Conservation (phyloP, 108 stramenopile genomes). For the Asterionellopsis glacialis region DNA sequence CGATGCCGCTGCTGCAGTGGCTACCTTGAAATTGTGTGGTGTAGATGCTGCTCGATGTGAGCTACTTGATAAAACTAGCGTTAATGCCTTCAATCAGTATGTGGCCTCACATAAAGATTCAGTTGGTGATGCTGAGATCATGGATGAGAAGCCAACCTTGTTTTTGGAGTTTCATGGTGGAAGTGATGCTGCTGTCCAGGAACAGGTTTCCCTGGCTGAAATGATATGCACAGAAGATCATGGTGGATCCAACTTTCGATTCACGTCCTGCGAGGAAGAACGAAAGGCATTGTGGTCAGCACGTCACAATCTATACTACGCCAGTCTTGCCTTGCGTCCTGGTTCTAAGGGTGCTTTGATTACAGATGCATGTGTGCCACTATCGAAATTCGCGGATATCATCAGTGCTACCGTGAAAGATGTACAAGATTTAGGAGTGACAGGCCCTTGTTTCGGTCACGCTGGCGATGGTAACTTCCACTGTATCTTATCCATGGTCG, state of each 20-base stretch:
- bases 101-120: conserved; percentile 10
- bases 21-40: conserved; percentile 54
- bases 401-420: conserved; percentile 66
- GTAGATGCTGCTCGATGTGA: conserved; percentile 72
- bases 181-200: conserved; percentile 33
- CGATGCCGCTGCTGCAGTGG: conserved; percentile 72
- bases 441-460: conserved; percentile 92
- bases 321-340: conserved; percentile 54
- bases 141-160: conserved; percentile 58
- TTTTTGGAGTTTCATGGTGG: conserved; percentile 82
- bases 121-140: conserved; percentile 11
- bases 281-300: conserved; percentile 84
- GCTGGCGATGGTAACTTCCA: conserved; percentile 99
- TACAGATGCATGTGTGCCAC: conserved; percentile 95
- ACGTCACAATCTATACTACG: conserved; percentile 81
- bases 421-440: conserved; percentile 55
- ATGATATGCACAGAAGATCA: conserved; percentile 46
- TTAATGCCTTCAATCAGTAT: conserved; percentile 63
- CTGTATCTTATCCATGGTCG: conserved; percentile 71
- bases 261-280: conserved; percentile 48
- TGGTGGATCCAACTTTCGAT: conserved; percentile 48
- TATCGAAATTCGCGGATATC: conserved; percentile 79
- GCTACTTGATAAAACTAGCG: conserved; percentile 68
- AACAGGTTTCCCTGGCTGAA: conserved; percentile 43
- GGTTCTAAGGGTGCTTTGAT: conserved; percentile 51